Base-by-base conservation (phyloP, 306 rosid genomes). In the Parietaria judaica region DNA sequence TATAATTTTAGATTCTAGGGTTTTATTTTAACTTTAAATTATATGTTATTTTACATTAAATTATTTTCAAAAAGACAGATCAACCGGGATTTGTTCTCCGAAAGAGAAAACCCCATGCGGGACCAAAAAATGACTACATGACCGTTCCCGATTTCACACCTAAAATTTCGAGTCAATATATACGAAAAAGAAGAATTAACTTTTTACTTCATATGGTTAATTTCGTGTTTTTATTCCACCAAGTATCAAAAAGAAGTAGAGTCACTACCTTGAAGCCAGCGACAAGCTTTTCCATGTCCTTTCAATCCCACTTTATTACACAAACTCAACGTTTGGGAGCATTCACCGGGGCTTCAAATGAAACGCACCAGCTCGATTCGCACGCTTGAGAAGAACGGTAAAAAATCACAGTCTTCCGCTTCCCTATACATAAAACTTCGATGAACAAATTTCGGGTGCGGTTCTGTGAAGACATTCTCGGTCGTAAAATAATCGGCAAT, bases 401-500 rank as follows among this genome's bases (percentile, higher is more conserved):
- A 3, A 59, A 59, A 38, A 7, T 59, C 36, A 7, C 15, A 7
- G 13, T 36, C 39, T 36, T 14, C 11, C 44, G 39, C 8, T 7
- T 6, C 6, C 3, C 44, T 3, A 10, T 14, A 8, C 60, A 13
- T 14, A 56, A 10, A 56, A 36, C 45, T 36, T 11, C 34, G 8
- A 5, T 7, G 57, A 1, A 53, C 11, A 6, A 17, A 12, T 17
- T 15, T 61, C 52, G 69, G 70, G 60, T 65, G 60, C 36, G 52
- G 41, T 55, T 63, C 16, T 54, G 9, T 51, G 14, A 49, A 70
- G 49, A 53, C 54, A 17, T 54, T 68, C 44, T 58, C 51, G 35
- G 56, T 55, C 64, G 58, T 67, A 66, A 50, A 52, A 51, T 58
- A 37, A 23, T 57, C 41, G 51, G 65, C 8, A 11, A 48, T 31